A percentile compares a stretch with the other conserved stretches of the same genome.
Conservation (phyloP, 257 asterid species). For the Galeopsis tetrahit region DNA sequence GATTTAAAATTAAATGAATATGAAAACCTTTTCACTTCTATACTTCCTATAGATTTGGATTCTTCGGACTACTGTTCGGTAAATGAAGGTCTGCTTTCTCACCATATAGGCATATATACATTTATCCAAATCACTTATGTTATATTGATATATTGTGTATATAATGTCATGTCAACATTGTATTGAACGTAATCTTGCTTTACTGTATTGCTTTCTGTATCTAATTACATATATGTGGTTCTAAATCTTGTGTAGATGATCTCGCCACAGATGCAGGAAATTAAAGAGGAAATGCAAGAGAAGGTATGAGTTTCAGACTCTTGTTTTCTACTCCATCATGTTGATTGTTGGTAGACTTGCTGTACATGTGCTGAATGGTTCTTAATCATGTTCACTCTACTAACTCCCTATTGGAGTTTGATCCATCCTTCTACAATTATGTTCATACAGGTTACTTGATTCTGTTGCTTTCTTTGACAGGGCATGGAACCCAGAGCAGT, state of each 20-base stretch:
- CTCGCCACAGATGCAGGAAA: slow-evolving; percentile 71
- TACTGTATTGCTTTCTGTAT: slow-evolving; percentile 24
- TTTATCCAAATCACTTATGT: background rate
- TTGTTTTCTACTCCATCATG: slow-evolving; percentile 23
- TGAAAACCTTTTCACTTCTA: background rate
- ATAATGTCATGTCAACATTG: slow-evolving; percentile 5
- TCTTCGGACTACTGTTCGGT: slow-evolving; percentile 11
- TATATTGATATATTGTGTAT: slow-evolving; percentile 4
- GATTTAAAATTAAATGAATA: background rate
- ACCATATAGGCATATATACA: background rate
- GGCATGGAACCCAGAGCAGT: slow-evolving; percentile 75
- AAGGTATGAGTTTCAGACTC: slow-evolving; percentile 51
- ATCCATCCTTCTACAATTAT: slow-evolving; percentile 21
- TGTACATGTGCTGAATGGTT: slow-evolving; percentile 11
- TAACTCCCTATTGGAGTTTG: slow-evolving; percentile 16
- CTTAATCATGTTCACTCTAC: background rate
- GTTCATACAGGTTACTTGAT: slow-evolving; percentile 7
- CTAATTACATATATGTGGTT: slow-evolving; percentile 31
- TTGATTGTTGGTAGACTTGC: slow-evolving; percentile 22
- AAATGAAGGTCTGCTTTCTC: background rate
- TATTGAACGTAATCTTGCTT: slow-evolving; percentile 7
- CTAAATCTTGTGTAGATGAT: slow-evolving; percentile 65
- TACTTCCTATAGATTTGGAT: slow-evolving; percentile 17
- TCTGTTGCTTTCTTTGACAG: slow-evolving; percentile 48
- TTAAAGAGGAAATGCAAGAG: slow-evolving; percentile 75